Evolutionary conservation across 306 rosid species (phyloP).

Genomic region (Inga oerstediana): DNA sequence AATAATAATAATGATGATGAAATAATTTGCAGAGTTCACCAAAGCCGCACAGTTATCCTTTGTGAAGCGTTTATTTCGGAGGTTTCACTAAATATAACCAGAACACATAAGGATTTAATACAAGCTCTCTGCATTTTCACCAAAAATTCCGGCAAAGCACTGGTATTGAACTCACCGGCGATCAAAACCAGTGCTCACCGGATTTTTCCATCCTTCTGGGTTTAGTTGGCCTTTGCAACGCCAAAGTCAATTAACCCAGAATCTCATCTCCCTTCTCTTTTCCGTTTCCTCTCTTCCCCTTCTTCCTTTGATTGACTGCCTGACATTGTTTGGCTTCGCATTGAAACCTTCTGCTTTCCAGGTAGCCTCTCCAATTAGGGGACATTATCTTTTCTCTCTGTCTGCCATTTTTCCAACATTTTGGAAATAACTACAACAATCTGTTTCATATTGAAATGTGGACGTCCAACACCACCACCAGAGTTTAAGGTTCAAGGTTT

Average conservation of each 20-base stretch:
- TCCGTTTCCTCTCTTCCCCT: neutral
- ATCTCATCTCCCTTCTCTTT: neutral
- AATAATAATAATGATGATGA: too few species aligned
- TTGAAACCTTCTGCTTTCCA: slow-evolving; percentile 8
- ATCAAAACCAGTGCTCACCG: slow-evolving; percentile 41
- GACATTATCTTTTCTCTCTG: neutral
- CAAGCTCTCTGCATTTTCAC: slow-evolving; percentile 32
- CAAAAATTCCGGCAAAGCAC: slow-evolving; percentile 32
- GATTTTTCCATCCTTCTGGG: slow-evolving; percentile 17
- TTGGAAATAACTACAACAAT: neutral
- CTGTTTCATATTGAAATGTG: neutral
- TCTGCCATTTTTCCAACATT: neutral
- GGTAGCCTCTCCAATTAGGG: neutral
- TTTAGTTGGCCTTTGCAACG: slow-evolving; percentile 15
- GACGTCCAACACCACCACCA: neutral
- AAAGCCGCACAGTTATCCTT: slow-evolving; percentile 24
- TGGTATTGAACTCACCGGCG: slow-evolving; percentile 52
- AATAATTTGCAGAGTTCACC: neutral
- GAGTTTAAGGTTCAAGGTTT: slow-evolving; percentile 24
- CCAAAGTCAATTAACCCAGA: neutral
- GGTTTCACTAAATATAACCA: slow-evolving; percentile 41
- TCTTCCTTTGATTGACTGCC: neutral
- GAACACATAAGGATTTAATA: slow-evolving; percentile 31
- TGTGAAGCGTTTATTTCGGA: slow-evolving; percentile 18
- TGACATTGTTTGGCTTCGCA: neutral